phyloP scores from a whole-genome alignment of 176 grass and related monocot species.

The Carex scoparia region DNA sequence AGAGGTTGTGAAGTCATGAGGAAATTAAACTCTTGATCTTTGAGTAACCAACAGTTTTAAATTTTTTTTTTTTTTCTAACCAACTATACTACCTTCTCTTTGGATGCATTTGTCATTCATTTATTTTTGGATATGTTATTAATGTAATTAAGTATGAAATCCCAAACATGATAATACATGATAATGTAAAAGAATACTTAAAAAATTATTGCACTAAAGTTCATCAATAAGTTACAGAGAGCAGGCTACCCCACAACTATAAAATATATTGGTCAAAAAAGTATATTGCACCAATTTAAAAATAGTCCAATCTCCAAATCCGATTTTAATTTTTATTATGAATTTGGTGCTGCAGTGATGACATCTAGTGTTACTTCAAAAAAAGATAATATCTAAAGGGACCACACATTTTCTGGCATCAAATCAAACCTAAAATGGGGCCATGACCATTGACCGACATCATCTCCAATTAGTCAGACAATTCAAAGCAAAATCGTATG shows the following conservation, averaged over 20 bases:
- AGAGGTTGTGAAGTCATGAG: no score
- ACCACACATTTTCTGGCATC: not conserved
- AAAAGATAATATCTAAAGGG: not conserved
- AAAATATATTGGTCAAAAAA: not conserved
- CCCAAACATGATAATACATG: not conserved
- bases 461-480: constrained; percentile 3
- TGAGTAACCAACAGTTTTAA: no score
- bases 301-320: not conserved
- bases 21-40: no score
- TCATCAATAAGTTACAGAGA: no score
- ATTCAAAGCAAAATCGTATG: not conserved
- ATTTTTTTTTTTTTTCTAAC: no score
- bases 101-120: not conserved
- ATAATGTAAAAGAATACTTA: not conserved
- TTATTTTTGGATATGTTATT: not conserved
- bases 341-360: not conserved
- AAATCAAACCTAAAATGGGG: constrained; percentile 21
- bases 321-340: not conserved
- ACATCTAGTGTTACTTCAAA: not conserved
- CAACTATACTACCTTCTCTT: no score
- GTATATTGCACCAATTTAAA: not conserved
- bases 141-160: not conserved
- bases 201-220: no score
- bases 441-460: constrained; percentile 20
- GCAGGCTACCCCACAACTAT: no score